A percentile compares a stretch with the other conserved stretches of the same genome.
These are phyloP conservation scores for Xylariomycetidae sp. DNA, from an alignment of 2,329 filamentous ascomycete genomes.

Conservation along the genomic window DNA sequence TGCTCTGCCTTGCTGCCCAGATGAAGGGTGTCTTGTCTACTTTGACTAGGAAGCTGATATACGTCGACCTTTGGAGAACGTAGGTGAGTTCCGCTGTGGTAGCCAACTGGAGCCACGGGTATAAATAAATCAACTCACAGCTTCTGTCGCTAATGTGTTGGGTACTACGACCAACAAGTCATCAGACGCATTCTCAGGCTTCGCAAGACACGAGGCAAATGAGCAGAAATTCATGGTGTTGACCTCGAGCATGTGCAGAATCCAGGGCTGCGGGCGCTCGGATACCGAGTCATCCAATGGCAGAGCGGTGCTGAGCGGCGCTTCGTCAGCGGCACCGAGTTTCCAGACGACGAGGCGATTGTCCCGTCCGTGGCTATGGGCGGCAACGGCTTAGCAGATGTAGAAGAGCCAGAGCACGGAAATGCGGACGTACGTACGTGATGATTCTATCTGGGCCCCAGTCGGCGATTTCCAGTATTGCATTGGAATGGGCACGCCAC, in stretches of 20 bases:
- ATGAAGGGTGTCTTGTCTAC: conserved; percentile 54
- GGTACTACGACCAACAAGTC: conserved; percentile 73
- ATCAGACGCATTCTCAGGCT: conserved; percentile 22
- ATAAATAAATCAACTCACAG: no score
- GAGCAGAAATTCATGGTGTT: conserved; percentile 96
- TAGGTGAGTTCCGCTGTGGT: no score
- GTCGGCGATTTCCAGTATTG: conserved; percentile 68
- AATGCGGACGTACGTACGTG: conserved; percentile 75
- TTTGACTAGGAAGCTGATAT: conserved; percentile 73
- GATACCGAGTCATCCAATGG: conserved; percentile 60
- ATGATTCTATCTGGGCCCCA: conserved; percentile 74
- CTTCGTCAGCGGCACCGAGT: conserved; percentile 56
- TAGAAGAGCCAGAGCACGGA: no score
- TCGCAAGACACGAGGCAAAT: conserved; percentile 59
- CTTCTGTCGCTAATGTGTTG: conserved; percentile 68
- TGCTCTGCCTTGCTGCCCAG: conserved; percentile 38
- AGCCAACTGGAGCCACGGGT: no score
- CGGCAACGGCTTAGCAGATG: no score
- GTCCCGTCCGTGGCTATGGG: conserved; percentile 77
- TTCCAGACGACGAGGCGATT: conserved; percentile 85
- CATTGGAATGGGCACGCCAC: conserved; percentile 78
- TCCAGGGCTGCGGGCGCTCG: conserved; percentile 65
- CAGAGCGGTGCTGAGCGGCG: conserved; percentile 59
- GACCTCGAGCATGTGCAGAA: conserved; percentile 78
- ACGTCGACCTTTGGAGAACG: conserved; percentile 61